Evolutionary conservation across 1,139 yeast species (phyloP), one percentile per base, ranked within the genome.

Genomic region (Hemisphaericaspora xylanilytica): DNA sequence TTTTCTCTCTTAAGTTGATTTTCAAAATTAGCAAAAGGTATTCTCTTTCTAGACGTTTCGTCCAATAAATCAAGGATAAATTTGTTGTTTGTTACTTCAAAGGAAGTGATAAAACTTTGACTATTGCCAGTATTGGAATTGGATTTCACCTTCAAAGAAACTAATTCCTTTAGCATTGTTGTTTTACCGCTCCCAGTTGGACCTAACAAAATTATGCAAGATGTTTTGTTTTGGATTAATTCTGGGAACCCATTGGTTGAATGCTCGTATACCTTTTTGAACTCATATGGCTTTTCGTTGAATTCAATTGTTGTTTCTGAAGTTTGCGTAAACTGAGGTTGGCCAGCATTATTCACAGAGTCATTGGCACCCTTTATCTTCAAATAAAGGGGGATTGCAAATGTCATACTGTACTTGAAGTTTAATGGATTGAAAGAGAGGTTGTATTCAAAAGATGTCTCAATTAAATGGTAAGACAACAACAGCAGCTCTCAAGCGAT

Each of bases 171-270:
- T 28, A 64, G 44, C 24, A 59, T 52, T 20, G 67, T 60, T 8
- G 69, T 64, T 43, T 64, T 65, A 8, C 70, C 69, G 37, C 65
- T 55, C 12, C 60, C 65, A 1, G 65, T 61, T 9, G 69, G 67
- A 1, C 68, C 69, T 49, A 63, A 54, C 34, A 63, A 59, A 10
- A 63, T 51, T 24, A 50, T 44, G 39, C 58, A 57, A 3, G 52
- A 39, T 13, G 50, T 46, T 14, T 29, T 28, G 28, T 37, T 38
- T 13, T 44, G 42, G 5, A 56, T 39, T 15, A 51, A 45, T 15
- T 50, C 46, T 5, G 42, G 38, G 38, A 43, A 54, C 4, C 45
- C 44, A 24, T 43, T 39, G 9, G 36, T 21, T 9, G 45, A 35
- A 5, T 30, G 20, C 21, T 34, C 21, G 37, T 46, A 56, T 12